Percentiles rank a stretch among this genome's conserved stretches.
Evolutionary conservation across 306 rosid genomes (phyloP).

Genomic region (Arachis stenosperma): DNA sequence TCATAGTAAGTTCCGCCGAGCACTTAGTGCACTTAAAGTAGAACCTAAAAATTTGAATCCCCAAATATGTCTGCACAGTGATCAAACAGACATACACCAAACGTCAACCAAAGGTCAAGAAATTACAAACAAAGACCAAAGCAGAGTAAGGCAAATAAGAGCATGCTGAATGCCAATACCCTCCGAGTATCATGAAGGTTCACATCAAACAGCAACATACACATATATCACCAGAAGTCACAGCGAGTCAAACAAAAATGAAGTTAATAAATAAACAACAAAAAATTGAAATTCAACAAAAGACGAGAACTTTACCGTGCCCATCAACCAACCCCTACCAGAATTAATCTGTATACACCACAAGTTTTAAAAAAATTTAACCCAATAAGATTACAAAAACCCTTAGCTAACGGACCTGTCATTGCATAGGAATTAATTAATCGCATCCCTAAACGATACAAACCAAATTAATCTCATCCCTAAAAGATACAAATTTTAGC

Average conservation of each 20-base stretch:
- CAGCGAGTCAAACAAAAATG: background rate
- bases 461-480: background rate
- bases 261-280: background rate
- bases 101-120: conserved; percentile 19
- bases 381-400: too few species aligned
- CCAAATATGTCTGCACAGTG: conserved; percentile 74
- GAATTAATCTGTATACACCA: too few species aligned
- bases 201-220: background rate
- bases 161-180: background rate
- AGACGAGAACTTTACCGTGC: too few species aligned
- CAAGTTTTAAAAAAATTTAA: too few species aligned
- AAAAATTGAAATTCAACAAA: too few species aligned
- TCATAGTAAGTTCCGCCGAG: conserved; percentile 84
- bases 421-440: too few species aligned
- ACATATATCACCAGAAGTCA: background rate
- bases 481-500: background rate
- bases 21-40: conserved; percentile 88
- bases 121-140: background rate
- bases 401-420: too few species aligned
- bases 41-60: conserved; percentile 83
- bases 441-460: background rate
- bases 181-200: too few species aligned
- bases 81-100: background rate
- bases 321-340: too few species aligned
- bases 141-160: background rate